Percentiles rank a stretch among this genome's conserved stretches.
phyloP scores from a whole-genome alignment of 139 green algal genomes.

The Limnomonas spitsbergensis region DNA sequence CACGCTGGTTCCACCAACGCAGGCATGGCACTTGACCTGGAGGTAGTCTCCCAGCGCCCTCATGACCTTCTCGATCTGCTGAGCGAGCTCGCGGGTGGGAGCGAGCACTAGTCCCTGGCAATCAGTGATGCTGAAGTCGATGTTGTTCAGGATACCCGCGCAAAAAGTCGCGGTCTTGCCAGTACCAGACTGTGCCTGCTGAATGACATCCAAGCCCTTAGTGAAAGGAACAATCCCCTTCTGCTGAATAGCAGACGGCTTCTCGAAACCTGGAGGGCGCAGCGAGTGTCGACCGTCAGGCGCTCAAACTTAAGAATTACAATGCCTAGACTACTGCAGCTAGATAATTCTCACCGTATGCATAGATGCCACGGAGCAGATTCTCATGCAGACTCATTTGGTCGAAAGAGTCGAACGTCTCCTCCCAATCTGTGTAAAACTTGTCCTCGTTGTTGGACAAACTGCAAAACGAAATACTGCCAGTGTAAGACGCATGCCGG shows the following conservation, averaged over 20 bases:
- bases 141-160: slow-evolving; percentile 94
- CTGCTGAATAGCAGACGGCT: slow-evolving; percentile 99
- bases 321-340: no score
- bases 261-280: slow-evolving; percentile 96
- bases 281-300: no score
- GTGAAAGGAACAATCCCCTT: slow-evolving; percentile 98
- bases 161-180: slow-evolving; percentile 99
- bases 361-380: slow-evolving; percentile 98
- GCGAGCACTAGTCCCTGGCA: slow-evolving; percentile 97
- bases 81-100: slow-evolving; percentile 96
- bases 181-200: slow-evolving; percentile 98
- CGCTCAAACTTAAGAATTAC: no score
- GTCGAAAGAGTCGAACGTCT: slow-evolving; percentile 95
- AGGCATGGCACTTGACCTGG: slow-evolving; percentile 98
- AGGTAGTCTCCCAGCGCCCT: slow-evolving; percentile 96
- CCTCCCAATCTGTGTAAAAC: slow-evolving; percentile 96
- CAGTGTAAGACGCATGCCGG: no score
- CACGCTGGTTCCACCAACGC: slow-evolving; percentile 95
- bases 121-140: slow-evolving; percentile 90
- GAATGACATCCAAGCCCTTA: slow-evolving; percentile 97
- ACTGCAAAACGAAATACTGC: no score
- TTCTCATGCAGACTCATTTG: slow-evolving; percentile 97
- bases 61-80: slow-evolving; percentile 99
- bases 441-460: slow-evolving; percentile 61
- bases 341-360: slow-evolving; percentile 90